phyloP scores from a whole-genome alignment of 1,139 yeast species.

The Suhomyces bokatorum region DNA sequence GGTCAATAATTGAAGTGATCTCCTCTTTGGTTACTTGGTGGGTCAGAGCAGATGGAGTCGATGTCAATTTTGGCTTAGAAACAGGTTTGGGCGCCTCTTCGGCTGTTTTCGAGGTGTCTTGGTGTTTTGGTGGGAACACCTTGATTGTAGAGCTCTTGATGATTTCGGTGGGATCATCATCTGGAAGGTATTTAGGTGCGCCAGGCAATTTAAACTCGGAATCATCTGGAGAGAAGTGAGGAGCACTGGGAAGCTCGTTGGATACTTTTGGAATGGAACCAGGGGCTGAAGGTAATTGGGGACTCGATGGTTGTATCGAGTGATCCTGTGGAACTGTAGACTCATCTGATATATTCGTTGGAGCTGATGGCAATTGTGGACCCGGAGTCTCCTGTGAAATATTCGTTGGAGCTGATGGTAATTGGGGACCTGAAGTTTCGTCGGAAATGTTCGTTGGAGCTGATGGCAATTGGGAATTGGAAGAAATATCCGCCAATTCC shows the following conservation, averaged over 20 bases:
- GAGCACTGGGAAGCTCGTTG: conserved; percentile 9
- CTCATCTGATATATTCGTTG: not conserved
- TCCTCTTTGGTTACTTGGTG: conserved; percentile 36
- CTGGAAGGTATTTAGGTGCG: conserved; percentile 45
- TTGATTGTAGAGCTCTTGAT: conserved; percentile 43
- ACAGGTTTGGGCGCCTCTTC: not conserved
- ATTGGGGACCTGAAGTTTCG: no score
- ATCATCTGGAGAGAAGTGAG: conserved; percentile 8
- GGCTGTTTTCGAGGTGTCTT: conserved; percentile 1
- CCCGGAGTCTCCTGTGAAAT: not conserved
- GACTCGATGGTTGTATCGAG: not conserved
- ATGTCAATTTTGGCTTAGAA: conserved; percentile 1
- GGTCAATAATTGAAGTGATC: conserved; percentile 52
- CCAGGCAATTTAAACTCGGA: conserved; percentile 37
- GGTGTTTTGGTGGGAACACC: conserved; percentile 31
- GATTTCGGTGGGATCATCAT: conserved; percentile 39
- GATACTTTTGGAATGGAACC: not conserved
- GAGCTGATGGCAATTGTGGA: conserved; percentile 13
- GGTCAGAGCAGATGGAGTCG: not conserved
- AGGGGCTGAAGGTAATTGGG: not conserved
- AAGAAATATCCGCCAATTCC: not conserved
- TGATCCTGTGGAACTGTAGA: not conserved
- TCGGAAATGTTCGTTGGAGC: no score
- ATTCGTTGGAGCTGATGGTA: not conserved
- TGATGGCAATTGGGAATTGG: conserved; percentile 13